These are phyloP conservation scores for Apophysomyces ossiformis DNA, from an alignment of 371 early-diverging fungal genomes.

Conservation along the genomic window DNA sequence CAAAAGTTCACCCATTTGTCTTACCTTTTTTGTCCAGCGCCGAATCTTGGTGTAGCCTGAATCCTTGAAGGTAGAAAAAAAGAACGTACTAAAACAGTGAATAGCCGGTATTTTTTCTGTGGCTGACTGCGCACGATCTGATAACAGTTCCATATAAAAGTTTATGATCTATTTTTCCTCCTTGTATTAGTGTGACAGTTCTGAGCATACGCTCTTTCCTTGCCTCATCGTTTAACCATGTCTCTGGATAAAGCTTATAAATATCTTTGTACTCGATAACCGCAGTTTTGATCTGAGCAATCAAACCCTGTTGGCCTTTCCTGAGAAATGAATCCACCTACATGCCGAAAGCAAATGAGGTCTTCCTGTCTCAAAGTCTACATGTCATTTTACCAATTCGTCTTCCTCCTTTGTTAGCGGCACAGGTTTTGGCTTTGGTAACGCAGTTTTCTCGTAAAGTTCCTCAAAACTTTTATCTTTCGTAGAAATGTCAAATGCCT, in stretches of 20 bases:
- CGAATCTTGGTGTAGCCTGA: constrained; percentile 77
- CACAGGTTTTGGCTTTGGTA: constrained; percentile 22
- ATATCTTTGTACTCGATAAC: constrained; percentile 66
- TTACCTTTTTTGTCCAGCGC: constrained; percentile 84
- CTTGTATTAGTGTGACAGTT: neutral
- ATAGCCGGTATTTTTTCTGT: constrained; percentile 55
- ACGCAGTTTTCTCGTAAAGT: constrained; percentile 15
- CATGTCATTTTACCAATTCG: constrained; percentile 22
- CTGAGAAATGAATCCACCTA: constrained; percentile 41
- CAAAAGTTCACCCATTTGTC: neutral
- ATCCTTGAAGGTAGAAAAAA: constrained; percentile 75
- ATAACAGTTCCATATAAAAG: constrained; percentile 82
- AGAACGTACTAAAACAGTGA: constrained; percentile 90
- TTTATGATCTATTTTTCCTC: constrained; percentile 71
- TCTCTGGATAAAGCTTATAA: constrained; percentile 67
- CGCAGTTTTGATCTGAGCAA: constrained; percentile 66
- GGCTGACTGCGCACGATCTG: constrained; percentile 59
- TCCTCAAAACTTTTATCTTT: constrained; percentile 16
- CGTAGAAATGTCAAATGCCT: constrained; percentile 10
- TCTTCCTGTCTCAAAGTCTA: too few species aligned
- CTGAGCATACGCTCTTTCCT: too few species aligned
- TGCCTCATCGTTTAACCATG: constrained; percentile 94
- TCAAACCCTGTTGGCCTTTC: constrained; percentile 34
- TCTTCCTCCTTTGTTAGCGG: constrained; percentile 45
- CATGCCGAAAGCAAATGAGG: too few species aligned